Evolutionary conservation across 2,329 filamentous ascomycete genomes (phyloP).

Genomic region (Parafenestella ontariensis): DNA sequence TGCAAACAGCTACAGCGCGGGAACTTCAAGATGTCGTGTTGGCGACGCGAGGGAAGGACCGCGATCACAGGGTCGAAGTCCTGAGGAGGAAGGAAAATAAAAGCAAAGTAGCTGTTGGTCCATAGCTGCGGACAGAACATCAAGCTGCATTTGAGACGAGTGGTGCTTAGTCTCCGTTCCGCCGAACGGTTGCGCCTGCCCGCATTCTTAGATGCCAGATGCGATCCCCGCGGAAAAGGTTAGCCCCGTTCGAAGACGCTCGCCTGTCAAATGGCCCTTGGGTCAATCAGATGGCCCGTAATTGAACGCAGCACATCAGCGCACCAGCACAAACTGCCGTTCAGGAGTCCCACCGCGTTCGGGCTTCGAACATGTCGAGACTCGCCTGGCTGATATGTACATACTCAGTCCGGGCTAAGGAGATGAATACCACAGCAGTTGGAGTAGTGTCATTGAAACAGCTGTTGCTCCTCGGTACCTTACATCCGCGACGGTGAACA

Average conservation of each 20-base stretch:
- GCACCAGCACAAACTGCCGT: neutral
- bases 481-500: too few relatives aligned
- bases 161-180: constrained; percentile 29
- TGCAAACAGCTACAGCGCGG: constrained; percentile 23
- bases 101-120: constrained; percentile 10
- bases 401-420: too few relatives aligned
- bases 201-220: constrained; percentile 9
- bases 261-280: neutral
- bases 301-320: neutral
- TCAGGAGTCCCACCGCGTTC: neutral
- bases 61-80: neutral
- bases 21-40: constrained; percentile 10
- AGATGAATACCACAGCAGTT: neutral
- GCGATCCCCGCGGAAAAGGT: constrained; percentile 7
- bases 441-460: neutral
- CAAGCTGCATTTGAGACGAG: constrained; percentile 23
- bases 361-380: too few relatives aligned
- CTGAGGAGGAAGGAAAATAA: constrained; percentile 11
- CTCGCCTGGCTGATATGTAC: too few relatives aligned
- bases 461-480: too few relatives aligned
- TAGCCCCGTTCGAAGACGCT: constrained; percentile 4
- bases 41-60: constrained; percentile 6
- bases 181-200: constrained; percentile 24
- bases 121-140: constrained; percentile 22
- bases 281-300: constrained; percentile 9